phyloP scores from a whole-genome alignment of 805 yeast species.

The Saccharomycopsis amapae region DNA sequence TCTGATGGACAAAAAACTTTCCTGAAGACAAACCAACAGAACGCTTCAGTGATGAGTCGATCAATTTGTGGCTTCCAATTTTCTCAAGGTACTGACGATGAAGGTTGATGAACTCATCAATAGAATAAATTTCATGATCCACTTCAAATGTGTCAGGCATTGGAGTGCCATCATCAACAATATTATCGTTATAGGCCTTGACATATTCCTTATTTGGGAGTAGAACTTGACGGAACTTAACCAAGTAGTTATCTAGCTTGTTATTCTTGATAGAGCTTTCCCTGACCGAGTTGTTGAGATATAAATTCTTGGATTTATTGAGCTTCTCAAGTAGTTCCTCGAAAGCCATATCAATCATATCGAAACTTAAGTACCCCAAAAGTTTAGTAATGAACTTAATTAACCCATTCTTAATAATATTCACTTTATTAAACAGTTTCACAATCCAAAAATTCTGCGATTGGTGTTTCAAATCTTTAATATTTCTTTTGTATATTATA shows the following conservation, averaged over 20 bases:
- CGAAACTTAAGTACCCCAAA: conserved; percentile 36
- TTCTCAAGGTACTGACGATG: conserved; percentile 31
- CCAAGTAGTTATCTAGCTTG: conserved; percentile 25
- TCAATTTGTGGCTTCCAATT: conserved; percentile 33
- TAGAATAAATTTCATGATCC: conserved; percentile 30
- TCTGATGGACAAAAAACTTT: conserved; percentile 35
- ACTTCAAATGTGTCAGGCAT: conserved; percentile 2
- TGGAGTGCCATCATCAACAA: conserved; percentile 15
- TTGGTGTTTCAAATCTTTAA: conserved; percentile 22
- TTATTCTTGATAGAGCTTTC: conserved; percentile 21
- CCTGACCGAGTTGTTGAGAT: conserved; percentile 12
- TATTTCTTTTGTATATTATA: conserved; percentile 21
- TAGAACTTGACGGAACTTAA: conserved; percentile 25
- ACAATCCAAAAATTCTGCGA: conserved; percentile 22
- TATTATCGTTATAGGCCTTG: conserved; percentile 9
- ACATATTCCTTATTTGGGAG: conserved; percentile 27
- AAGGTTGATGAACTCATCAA: conserved; percentile 42
- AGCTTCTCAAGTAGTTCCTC: conserved; percentile 24
- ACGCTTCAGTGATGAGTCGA: conserved; percentile 25
- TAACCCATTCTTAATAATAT: conserved; percentile 34
- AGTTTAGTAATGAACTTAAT: conserved; percentile 37
- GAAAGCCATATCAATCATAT: conserved; percentile 38
- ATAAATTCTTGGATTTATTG: conserved; percentile 19
- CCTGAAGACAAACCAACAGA: conserved; percentile 34
- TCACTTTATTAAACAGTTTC: conserved; percentile 27